Percentiles rank a stretch among this genome's conserved stretches.
These are phyloP conservation scores for Diplotaxis tenuifolia DNA, from an alignment of 345 rosid genomes.

Conservation along the genomic window DNA sequence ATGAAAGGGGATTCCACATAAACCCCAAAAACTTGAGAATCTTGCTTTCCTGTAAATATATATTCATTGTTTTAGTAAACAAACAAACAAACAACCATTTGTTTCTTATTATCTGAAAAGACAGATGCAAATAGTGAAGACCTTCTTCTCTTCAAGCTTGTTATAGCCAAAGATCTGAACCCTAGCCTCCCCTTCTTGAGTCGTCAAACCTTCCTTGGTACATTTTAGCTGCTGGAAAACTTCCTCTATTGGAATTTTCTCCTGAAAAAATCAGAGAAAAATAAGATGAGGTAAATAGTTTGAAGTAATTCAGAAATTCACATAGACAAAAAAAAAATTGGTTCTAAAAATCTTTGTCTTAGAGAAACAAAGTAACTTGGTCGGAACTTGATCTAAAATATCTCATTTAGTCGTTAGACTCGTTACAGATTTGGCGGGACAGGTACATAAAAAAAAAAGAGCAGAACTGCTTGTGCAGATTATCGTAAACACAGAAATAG, in stretches of 20 bases:
- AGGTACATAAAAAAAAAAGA: no score
- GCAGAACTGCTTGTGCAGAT: neutral
- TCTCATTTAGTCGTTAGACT: neutral
- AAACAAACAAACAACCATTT: neutral
- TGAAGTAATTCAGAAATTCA: neutral
- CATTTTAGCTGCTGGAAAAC: slow-evolving; percentile 91
- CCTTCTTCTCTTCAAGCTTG: slow-evolving; percentile 94
- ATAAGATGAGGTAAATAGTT: neutral
- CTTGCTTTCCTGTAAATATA: slow-evolving; percentile 69
- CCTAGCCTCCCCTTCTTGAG: slow-evolving; percentile 66
- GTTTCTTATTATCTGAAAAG: neutral
- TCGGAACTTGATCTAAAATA: neutral
- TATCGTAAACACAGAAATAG: neutral
- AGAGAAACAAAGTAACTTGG: neutral
- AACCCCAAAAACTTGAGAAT: slow-evolving; percentile 78
- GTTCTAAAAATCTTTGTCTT: neutral
- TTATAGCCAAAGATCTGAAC: slow-evolving; percentile 83
- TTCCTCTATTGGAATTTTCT: slow-evolving; percentile 73
- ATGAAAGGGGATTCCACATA: slow-evolving; percentile 91
- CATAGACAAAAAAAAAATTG: neutral
- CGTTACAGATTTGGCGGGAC: no score
- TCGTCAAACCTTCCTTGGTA: slow-evolving; percentile 56
- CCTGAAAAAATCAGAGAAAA: slow-evolving; percentile 40
- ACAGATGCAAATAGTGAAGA: slow-evolving; percentile 8
- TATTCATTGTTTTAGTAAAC: slow-evolving; percentile 5